Evolutionary conservation across 2,329 filamentous ascomycete species (phyloP).

Genomic region (Arthrobotrys pseudoclavata): DNA sequence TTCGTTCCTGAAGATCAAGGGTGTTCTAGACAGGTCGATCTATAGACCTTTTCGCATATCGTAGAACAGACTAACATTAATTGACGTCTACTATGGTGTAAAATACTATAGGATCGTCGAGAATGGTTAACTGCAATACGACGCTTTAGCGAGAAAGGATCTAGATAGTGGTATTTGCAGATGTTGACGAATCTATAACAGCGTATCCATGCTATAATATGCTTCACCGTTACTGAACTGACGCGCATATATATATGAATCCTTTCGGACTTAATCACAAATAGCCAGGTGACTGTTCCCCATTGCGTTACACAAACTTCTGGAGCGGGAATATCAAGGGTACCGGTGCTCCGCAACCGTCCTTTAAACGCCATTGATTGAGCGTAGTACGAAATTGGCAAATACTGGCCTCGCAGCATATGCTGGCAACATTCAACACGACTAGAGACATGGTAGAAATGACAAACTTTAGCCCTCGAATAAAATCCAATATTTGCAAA

Average conservation of each 20-base stretch:
- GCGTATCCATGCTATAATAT: conserved; percentile 15
- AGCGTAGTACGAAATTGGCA: conserved; percentile 13
- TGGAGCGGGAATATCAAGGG: conserved; percentile 32
- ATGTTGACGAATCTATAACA: not conserved
- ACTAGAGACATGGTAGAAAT: not conserved
- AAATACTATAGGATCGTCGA: conserved; percentile 6
- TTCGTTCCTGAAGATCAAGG: conserved; percentile 58
- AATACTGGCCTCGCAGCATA: not conserved
- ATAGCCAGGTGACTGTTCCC: conserved; percentile 9
- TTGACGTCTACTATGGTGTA: conserved; percentile 13
- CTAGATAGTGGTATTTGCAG: not conserved
- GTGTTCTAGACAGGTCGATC: conserved; percentile 30
- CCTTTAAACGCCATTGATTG: conserved; percentile 1
- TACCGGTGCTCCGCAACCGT: conserved; percentile 22
- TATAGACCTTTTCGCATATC: conserved; percentile 40
- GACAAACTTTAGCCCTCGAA: not conserved
- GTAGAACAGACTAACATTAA: conserved; percentile 30
- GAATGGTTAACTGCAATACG: conserved; percentile 32
- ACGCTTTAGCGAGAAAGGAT: conserved; percentile 11
- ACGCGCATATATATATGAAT: conserved; percentile 38
- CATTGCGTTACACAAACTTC: conserved; percentile 32
- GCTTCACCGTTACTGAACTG: conserved; percentile 23
- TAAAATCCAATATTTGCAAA: not conserved
- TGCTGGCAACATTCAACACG: not conserved
- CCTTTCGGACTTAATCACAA: conserved; percentile 53